phyloP scores from a whole-genome alignment of 108 stramenopile genomes.

The Skeletonema potamos region DNA sequence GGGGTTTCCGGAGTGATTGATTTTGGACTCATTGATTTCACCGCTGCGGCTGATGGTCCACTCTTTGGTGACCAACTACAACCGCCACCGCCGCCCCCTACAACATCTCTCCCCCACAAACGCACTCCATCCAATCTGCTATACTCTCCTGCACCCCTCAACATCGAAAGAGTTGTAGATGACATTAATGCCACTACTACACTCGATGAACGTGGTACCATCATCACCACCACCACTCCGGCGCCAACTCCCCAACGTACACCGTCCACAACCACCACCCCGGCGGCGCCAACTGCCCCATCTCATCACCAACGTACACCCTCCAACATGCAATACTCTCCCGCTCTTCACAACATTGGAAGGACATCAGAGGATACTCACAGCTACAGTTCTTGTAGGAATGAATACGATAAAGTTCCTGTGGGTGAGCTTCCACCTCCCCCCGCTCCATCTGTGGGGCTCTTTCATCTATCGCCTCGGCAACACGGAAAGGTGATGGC shows the following conservation, averaged over 20 bases:
- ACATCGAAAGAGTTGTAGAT: constrained; percentile 3
- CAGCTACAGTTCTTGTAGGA: not conserved
- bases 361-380: not conserved
- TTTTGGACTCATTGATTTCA: constrained; percentile 7
- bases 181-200: not conserved
- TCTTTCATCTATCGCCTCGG: not conserved
- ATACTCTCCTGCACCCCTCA: constrained; percentile 14
- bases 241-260: no score
- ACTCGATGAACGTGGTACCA: not conserved
- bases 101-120: not conserved
- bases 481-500: not conserved
- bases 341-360: not conserved
- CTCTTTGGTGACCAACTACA: not conserved
- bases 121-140: constrained; percentile 14
- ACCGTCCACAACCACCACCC: no score
- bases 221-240: not conserved
- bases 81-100: not conserved
- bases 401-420: not conserved
- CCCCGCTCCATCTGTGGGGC: not conserved
- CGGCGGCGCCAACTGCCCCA: no score
- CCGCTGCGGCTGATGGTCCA: not conserved
- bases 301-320: not conserved
- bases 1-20: constrained; percentile 14
- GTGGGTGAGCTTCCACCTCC: constrained; percentile 1
- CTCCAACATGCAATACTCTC: not conserved